phyloP scores from a whole-genome alignment of 2,329 filamentous ascomycete genomes.

The Penicillium fuscoglaucum region DNA sequence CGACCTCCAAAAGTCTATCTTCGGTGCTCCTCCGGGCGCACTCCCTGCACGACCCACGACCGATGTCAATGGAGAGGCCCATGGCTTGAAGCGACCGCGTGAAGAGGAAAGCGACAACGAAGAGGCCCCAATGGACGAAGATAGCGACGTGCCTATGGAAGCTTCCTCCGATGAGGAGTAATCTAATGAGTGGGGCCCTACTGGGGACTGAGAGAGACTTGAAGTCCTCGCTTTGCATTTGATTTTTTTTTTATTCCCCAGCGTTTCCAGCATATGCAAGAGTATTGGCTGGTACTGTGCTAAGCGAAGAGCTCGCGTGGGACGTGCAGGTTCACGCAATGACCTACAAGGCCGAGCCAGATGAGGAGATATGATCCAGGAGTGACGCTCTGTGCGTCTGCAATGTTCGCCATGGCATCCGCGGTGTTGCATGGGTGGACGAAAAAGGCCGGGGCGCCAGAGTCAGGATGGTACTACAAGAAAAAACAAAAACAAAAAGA shows the following conservation, averaged over 20 bases:
- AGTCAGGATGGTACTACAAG: constrained; percentile 76
- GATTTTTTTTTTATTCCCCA: constrained; percentile 16
- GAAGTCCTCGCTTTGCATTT: constrained; percentile 13
- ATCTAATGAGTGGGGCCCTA: constrained; percentile 20
- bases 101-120: constrained; percentile 62
- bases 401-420: constrained; percentile 70
- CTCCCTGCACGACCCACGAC: constrained; percentile 54
- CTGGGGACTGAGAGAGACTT: constrained; percentile 16
- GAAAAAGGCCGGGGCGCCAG: constrained; percentile 78
- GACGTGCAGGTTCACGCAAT: constrained; percentile 74
- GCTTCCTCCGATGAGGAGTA: constrained; percentile 71
- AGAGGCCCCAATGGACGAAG: constrained; percentile 63
- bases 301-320: constrained; percentile 62
- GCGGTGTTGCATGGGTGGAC: constrained; percentile 89
- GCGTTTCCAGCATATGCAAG: constrained; percentile 17
- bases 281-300: constrained; percentile 22
- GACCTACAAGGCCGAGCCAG: constrained; percentile 87
- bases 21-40: constrained; percentile 59
- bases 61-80: constrained; percentile 47
- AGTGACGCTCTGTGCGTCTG: constrained; percentile 41
- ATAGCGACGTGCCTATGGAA: constrained; percentile 68
- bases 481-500: constrained; percentile 16
- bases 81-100: constrained; percentile 68
- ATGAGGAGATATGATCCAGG: constrained; percentile 73
- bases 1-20: constrained; percentile 76